These are phyloP conservation scores for Urostyla sp. DNA, from an alignment of 73 alveolate species.

Conservation along the genomic window DNA sequence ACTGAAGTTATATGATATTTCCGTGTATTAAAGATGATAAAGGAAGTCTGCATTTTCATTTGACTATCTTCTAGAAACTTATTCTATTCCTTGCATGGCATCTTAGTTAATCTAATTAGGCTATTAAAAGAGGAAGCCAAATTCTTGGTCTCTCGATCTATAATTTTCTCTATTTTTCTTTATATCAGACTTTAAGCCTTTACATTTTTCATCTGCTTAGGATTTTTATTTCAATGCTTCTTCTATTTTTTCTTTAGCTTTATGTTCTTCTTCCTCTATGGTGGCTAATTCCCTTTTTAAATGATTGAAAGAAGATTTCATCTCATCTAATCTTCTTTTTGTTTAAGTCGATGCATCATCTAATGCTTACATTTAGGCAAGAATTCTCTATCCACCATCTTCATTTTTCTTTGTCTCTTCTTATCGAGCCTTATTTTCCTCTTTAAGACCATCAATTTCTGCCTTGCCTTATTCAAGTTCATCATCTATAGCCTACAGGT, in stretches of 20 bases:
- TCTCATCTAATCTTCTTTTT: constrained; percentile 43
- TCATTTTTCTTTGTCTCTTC: constrained; percentile 51
- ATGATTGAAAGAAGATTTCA: constrained; percentile 47
- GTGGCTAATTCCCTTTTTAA: constrained; percentile 49
- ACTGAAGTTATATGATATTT: constrained; percentile 25
- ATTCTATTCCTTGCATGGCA: not conserved
- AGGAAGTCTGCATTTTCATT: constrained; percentile 8
- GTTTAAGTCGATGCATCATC: constrained; percentile 65
- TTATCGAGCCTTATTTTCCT: constrained; percentile 11
- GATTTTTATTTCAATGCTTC: constrained; percentile 42
- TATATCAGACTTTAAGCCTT: constrained; percentile 42
- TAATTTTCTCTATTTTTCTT: constrained; percentile 61
- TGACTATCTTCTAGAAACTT: constrained; percentile 6
- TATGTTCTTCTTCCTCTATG: constrained; percentile 51
- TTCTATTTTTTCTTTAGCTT: constrained; percentile 62
- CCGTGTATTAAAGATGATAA: constrained; percentile 13
- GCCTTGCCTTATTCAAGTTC: constrained; percentile 65
- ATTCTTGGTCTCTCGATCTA: constrained; percentile 57
- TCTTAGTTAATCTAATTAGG: not conserved
- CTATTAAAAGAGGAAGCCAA: constrained; percentile 30
- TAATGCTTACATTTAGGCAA: constrained; percentile 65
- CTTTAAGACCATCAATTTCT: constrained; percentile 57
- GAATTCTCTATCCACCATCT: constrained; percentile 57
- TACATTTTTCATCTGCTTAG: constrained; percentile 29
- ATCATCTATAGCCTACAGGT: constrained; percentile 28